Base-by-base conservation (phyloP, 192 early-diverging fungal species). In the Endogone sp. region DNA sequence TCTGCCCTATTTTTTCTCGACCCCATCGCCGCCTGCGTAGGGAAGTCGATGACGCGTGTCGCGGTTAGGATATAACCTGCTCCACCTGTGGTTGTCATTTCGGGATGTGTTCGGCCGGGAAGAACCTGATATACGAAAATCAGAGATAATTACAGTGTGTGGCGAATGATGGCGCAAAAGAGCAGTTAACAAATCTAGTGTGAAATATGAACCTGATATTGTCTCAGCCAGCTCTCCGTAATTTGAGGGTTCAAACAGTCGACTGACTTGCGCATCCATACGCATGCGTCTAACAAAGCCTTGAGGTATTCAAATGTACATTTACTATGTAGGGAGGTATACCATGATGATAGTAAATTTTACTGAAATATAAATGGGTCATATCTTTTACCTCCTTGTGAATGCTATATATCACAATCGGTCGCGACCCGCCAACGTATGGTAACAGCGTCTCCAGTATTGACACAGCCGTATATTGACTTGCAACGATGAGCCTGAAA, bases 201-300 rank as follows among this genome's bases (percentile, higher is more conserved):
- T 49, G 31, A 56, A 57, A 30, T 24, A 55, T 69, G 71, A 68
- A 74, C 87, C 75, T 93, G 92, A 66, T 92, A 93, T 71, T 95
- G 90, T 27, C 98, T 85, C 61, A 97, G 79, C 91, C 91, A 96
- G 71, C 91, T 93, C 70, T 99, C 96, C 2, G 90, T 92, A 23
- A 99, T 66, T 71, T 95, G 91, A 13, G 92, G 88, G 56, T 94
- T 93, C 60, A 96, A 70, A 49, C 86, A 94, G 20, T 86, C 82
- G 1, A 78, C 79, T 9, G 86, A 90, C 57, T 76, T 80, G 30
- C 90, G 85, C 81, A 98, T 86, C 77, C 82, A 83, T 8, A 80
- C 78, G 60, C 83, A 89, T 3, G 88, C 79, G 28, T 86, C 82
- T 9, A 92, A 31, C 10, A 92, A 74, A 21, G 37, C 37, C 37